Percentiles rank a stretch among this genome's conserved stretches.
phyloP scores from a whole-genome alignment of 495 filamentous ascomycete species.

The Trichocladium uniseriatum region DNA sequence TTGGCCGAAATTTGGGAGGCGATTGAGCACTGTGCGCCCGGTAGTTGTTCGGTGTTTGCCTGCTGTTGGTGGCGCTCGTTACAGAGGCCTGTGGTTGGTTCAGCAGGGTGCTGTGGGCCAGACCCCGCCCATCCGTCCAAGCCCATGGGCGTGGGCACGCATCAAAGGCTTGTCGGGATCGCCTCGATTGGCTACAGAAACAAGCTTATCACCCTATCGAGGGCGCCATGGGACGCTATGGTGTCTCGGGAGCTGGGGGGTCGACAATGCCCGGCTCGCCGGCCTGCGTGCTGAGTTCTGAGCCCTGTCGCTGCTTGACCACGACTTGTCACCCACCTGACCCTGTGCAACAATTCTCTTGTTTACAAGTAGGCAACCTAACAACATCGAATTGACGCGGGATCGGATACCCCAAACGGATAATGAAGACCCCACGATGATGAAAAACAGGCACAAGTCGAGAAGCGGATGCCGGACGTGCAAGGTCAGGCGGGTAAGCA shows the following conservation, averaged over 20 bases:
- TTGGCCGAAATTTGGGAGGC: not conserved
- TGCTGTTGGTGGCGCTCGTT: not conserved
- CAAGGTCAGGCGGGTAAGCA: conserved; percentile 25
- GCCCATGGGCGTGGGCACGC: not conserved
- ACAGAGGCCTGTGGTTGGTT: not conserved
- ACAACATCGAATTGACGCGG: too few species aligned
- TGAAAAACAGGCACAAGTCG: conserved; percentile 30
- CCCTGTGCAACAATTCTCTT: too few species aligned
- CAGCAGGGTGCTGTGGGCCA: not conserved
- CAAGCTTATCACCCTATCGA: conserved; percentile 6
- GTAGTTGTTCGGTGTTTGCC: not conserved
- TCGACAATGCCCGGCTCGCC: not conserved
- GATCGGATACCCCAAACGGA: not conserved
- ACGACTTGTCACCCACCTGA: not conserved
- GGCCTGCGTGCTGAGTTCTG: not conserved
- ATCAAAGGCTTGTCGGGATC: conserved; percentile 11
- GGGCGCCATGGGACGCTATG: conserved; percentile 1
- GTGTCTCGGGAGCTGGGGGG: not conserved
- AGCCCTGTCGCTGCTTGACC: not conserved
- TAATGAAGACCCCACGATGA: conserved; percentile 3
- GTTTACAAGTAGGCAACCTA: too few species aligned
- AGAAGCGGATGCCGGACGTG: conserved; percentile 28
- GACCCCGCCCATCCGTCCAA: not conserved
- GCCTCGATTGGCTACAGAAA: conserved; percentile 5
- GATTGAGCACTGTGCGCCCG: not conserved